Evolutionary conservation across 208 protist genomes (phyloP).

Genomic region (Kentomonas sorsogonicus): DNA sequence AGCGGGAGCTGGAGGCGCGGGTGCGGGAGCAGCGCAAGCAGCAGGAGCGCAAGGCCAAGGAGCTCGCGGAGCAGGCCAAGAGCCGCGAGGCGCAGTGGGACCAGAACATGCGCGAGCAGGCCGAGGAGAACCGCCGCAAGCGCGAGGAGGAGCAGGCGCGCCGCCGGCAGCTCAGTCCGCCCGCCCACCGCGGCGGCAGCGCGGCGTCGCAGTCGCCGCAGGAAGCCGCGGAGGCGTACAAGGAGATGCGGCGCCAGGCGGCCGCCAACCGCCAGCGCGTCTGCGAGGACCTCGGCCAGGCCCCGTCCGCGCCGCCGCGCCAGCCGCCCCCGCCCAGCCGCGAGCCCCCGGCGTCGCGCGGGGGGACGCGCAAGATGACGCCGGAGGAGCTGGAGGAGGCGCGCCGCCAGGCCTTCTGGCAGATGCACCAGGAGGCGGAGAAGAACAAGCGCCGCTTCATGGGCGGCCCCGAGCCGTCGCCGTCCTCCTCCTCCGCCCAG

Average conservation of each 20-base stretch:
- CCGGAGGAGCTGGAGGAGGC: constrained; percentile 57
- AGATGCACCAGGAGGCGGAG: constrained; percentile 83
- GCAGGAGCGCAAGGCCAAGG: constrained; percentile 36
- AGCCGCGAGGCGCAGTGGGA: constrained; percentile 76
- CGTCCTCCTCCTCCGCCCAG: constrained; percentile 5
- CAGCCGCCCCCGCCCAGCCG: constrained; percentile 37
- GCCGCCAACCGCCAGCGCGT: constrained; percentile 71
- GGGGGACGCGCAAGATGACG: constrained; percentile 44
- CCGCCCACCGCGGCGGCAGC: constrained; percentile 15
- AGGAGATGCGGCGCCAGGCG: constrained; percentile 76
- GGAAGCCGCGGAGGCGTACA: constrained; percentile 47
- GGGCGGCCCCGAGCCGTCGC: constrained; percentile 14
- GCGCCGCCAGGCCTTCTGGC: constrained; percentile 74
- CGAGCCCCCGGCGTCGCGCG: constrained; percentile 22
- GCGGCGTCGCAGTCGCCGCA: constrained; percentile 13
- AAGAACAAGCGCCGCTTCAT: constrained; percentile 74
- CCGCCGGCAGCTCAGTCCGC: constrained; percentile 6
- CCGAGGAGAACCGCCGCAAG: constrained; percentile 21
- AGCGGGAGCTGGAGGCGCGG: constrained; percentile 58
- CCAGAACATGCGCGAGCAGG: constrained; percentile 51
- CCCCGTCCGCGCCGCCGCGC: constrained; percentile 13
- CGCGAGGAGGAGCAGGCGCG: constrained; percentile 17
- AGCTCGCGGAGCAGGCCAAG: constrained; percentile 37
- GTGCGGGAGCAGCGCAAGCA: constrained; percentile 58
- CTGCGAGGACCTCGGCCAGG: constrained; percentile 20